A percentile compares a stretch with the other conserved stretches of the same genome.
Evolutionary conservation across 225 moss, liverwort and hornwort genomes (phyloP).

Genomic region (Bryum argenteum): DNA sequence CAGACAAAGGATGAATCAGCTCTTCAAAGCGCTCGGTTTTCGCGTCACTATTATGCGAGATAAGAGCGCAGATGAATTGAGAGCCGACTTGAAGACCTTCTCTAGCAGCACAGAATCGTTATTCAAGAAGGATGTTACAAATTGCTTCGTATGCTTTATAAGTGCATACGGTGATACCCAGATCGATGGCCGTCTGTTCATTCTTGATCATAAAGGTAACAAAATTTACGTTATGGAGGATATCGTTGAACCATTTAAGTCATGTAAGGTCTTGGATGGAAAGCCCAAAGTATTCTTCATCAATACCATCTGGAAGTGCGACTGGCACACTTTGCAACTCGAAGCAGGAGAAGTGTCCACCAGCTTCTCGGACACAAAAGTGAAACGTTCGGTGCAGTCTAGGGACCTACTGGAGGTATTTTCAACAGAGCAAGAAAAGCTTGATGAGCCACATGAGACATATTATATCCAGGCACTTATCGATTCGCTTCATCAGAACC

Average conservation of each 20-base stretch:
- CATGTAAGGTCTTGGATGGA: slow-evolving; percentile 16
- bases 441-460: background rate
- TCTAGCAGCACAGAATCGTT: background rate
- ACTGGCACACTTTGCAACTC: background rate
- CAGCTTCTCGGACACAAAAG: background rate
- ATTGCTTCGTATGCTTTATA: slow-evolving; percentile 46
- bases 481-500: slow-evolving; percentile 13
- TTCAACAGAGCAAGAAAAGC: slow-evolving; percentile 27
- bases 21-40: slow-evolving; percentile 25
- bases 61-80: slow-evolving; percentile 16
- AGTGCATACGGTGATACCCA: slow-evolving; percentile 33
- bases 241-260: slow-evolving; percentile 35
- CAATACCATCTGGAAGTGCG: slow-evolving; percentile 15
- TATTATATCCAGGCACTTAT: slow-evolving; percentile 11
- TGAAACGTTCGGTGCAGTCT: background rate
- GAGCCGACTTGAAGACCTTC: background rate
- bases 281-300: slow-evolving; percentile 49
- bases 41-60: slow-evolving; percentile 15
- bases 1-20: slow-evolving; percentile 14
- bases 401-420: slow-evolving; percentile 26
- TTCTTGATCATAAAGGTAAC: slow-evolving; percentile 27
- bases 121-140: background rate
- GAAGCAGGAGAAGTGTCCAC: background rate
- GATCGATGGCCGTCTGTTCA: slow-evolving; percentile 30
- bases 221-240: slow-evolving; percentile 36